A percentile compares a stretch with the other conserved stretches of the same genome.
Conservation (phyloP, 371 early-diverging fungal species). For the Massospora cicadina region DNA sequence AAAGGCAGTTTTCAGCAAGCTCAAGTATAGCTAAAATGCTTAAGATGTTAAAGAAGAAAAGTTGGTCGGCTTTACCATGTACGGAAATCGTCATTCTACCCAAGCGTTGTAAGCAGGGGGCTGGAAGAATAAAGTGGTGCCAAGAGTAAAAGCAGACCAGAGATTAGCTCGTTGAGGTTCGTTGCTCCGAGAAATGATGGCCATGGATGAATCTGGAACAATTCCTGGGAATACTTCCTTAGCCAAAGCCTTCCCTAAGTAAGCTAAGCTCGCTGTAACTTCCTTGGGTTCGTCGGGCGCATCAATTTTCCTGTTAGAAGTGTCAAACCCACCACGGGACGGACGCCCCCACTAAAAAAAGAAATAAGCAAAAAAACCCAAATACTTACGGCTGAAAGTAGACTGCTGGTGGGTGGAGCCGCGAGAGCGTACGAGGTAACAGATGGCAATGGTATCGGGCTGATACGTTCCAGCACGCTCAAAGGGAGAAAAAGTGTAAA, state of each 20-base stretch:
- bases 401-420: neutral
- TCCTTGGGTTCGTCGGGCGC: neutral
- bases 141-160: neutral
- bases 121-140: neutral
- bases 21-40: slow-evolving; percentile 1
- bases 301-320: neutral
- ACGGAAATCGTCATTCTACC: slow-evolving; percentile 3
- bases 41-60: neutral
- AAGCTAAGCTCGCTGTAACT: neutral
- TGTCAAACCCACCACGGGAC: slow-evolving; percentile 9
- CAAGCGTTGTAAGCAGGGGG: slow-evolving; percentile 3
- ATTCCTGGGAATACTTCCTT: slow-evolving; percentile 3
- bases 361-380: neutral
- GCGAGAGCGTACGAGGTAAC: neutral
- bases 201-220: neutral
- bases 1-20: slow-evolving; percentile 3
- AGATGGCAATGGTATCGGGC: neutral
- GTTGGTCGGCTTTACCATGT: neutral
- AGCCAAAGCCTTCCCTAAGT: neutral
- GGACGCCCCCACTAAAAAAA: slow-evolving; percentile 5
- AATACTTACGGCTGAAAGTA: slow-evolving; percentile 6
- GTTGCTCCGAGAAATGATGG: neutral
- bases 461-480: neutral
- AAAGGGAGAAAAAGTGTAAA: neutral
- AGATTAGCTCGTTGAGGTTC: neutral